These are phyloP conservation scores for Microthyrium microscopicum DNA, from an alignment of 2,329 filamentous ascomycete genomes.

Conservation along the genomic window DNA sequence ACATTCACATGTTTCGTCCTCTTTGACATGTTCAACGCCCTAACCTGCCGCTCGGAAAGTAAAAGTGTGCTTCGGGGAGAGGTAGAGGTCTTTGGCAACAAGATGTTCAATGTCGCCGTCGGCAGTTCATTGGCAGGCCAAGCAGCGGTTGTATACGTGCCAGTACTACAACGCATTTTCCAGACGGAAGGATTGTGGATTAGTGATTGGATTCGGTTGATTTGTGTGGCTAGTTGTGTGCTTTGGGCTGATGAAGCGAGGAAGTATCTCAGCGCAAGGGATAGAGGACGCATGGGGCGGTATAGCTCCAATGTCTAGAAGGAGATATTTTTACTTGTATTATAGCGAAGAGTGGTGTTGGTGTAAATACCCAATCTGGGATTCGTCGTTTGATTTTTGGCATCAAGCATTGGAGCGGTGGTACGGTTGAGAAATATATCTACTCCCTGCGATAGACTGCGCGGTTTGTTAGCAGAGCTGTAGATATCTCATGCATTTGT, in stretches of 20 bases:
- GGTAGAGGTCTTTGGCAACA: conserved; percentile 65
- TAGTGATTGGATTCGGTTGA: conserved; percentile 55
- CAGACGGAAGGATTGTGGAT: conserved; percentile 77
- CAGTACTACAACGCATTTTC: conserved; percentile 84
- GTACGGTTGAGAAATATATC: too few species aligned
- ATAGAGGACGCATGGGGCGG: conserved; percentile 38
- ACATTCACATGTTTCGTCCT: conserved; percentile 98
- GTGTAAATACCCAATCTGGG: too few species aligned
- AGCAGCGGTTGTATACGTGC: conserved; percentile 82
- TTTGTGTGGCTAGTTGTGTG: conserved; percentile 68
- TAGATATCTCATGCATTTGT: too few species aligned
- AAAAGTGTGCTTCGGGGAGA: conserved; percentile 84
- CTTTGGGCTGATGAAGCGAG: conserved; percentile 89
- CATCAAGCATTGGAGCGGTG: too few species aligned
- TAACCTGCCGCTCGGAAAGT: conserved; percentile 78
- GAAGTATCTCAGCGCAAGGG: conserved; percentile 48
- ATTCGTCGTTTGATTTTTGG: too few species aligned
- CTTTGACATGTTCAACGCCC: conserved; percentile 98
- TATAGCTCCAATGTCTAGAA: conserved; percentile 49
- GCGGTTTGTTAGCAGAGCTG: too few species aligned
- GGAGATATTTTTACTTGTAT: neutral
- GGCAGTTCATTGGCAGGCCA: conserved; percentile 72
- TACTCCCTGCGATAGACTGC: too few species aligned
- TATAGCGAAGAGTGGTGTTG: too few species aligned
- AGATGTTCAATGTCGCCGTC: conserved; percentile 94